Base-by-base conservation (phyloP, 2,329 filamentous ascomycete genomes). In the Pezicula radicicola region DNA sequence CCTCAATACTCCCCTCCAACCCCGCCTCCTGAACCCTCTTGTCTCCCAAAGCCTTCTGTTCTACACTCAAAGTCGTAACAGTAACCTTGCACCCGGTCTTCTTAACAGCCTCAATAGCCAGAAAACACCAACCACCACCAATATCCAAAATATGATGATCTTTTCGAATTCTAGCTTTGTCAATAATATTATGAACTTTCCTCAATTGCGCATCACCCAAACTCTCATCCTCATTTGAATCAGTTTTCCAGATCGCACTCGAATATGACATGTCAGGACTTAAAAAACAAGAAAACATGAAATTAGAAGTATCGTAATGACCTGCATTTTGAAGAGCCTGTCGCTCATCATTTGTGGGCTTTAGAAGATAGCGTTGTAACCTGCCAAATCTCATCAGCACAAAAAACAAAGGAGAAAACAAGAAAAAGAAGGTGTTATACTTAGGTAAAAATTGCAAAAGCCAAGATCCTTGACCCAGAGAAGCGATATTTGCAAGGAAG, bases 301-400 rank as follows among this genome's bases (percentile, higher is more conserved):
- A 80, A 62, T 89, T 89, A 57, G 81, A 84, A 56, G 88, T 86
- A 60, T 89, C 86, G 64, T 89, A 89, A 58, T 89, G 87, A 4
- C 84, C 82, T 3, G 79, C 83, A 62, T 89, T 88, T 44, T 86
- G 71, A 13, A 80, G 75, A 2, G 81, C 71, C 55, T 78, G 80
- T 2, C 72, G 72, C 13, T 80, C 64, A 10, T 76, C 80, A 60
- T 84, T 83, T 10, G 74, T 76, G 4, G 84, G 54, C 5, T 46
- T 49, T 27, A 55, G 43, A 8, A 52, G 45, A 37, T 37, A 37
- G 13, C 35, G 35, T 37, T 37, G 35, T 6, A 37, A 16, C 35
- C 35, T 37, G 35, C 3, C 6, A 37, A 37, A 3, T 16, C 4
- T 37, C 12, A 37, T 37, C 6, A 37, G 35, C 6, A 6, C 3